Evolutionary conservation across 2,329 filamentous ascomycete genomes (phyloP), one percentile per base, ranked within the genome.

Genomic region (Ceratocystis diversiconidia): DNA sequence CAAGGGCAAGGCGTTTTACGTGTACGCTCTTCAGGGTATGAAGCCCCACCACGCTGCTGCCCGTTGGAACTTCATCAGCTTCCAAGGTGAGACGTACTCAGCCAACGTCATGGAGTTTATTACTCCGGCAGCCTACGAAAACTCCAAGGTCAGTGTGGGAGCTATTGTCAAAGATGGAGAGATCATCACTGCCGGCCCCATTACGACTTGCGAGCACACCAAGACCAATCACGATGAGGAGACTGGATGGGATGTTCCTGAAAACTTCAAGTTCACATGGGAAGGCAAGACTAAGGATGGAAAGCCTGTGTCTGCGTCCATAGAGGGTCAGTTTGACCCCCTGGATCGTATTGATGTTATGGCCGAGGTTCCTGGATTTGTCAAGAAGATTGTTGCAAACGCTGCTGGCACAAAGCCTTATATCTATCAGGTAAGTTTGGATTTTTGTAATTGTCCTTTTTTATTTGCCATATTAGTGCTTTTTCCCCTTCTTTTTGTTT

Each of bases 31-130:
- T 62, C 94, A 97, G 78, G 94, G 92, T 74, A 97, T 97, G 92
- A 99, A 99, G 82, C 94, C 94, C 50, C 94, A 99, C 75, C 95
- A 99, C 74, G 89, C 91, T 67, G 92, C 92, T 68, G 85, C 89
- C 36, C 85, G 83, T 69, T 99, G 94, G 94, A 96, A 94, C 77
- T 99, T 96, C 78, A 81, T 84, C 75, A 85, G 92, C 77, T 96
- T 96, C 79, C 92, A 97, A 74, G 87, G 89, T 15, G 87, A 90
- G 25, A 90, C 80, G 22, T 88, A 90, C 78, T 94, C 92, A 32
- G 92, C 92, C 32, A 78, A 95, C 70, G 80, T 97, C 79, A 99
- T 99, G 94, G 89, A 97, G 75, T 99, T 86, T 75, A 95, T 85
- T 46, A 99, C 94, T 0, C 95, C 94, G 32, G 85, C 89, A 3